Base-by-base conservation (phyloP, 2,329 filamentous ascomycete species). In the Stylonectria norvegica region DNA sequence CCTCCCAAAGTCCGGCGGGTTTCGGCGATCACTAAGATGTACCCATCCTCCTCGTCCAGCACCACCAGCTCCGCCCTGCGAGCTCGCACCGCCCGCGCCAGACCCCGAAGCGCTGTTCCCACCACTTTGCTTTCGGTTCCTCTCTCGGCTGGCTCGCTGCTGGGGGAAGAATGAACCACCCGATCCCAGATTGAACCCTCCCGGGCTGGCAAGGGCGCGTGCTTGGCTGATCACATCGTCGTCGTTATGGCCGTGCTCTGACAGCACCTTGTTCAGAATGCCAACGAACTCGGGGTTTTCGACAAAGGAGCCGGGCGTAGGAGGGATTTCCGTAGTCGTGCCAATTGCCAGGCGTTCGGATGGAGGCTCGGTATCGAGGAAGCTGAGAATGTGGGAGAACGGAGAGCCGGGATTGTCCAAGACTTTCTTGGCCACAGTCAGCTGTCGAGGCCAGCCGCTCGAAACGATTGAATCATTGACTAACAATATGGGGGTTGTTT, bases 1-100 rank as follows among this genome's bases (percentile, higher is more conserved):
- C 37, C 82, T 65, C 12, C 81, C 81, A 68, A 73, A 85, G 52
- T 83, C 81, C 1, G 79, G 81, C 2, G 80, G 79, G 36, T 82
- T 83, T 38, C 82, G 67, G 38, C 67, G 55, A 56, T 86, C 82
- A 40, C 78, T 82, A 5, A 86, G 67, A 60, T 86, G 82, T 14
- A 85, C 71, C 64, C 78, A 78, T 2, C 82, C 80, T 16, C 81
- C 78, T 16, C 73, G 65, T 2, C 79, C 79, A 2, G 65, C 78
- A 8, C 79, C 78, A 1, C 79, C 79, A 1, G 76, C 73, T 15
- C 78, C 79, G n/a, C 79, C 78, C 56, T 81, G 78, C n/a, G 65
- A 69, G 52, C 74, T 78, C 31, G 76, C 76, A 22, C 76, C 76
- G 12, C 75, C 74, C 2, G 71, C 75, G 1, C 75, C 76, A 30